Conservation (phyloP, 2,329 filamentous ascomycete species). For the Sclerotinia borealis region DNA sequence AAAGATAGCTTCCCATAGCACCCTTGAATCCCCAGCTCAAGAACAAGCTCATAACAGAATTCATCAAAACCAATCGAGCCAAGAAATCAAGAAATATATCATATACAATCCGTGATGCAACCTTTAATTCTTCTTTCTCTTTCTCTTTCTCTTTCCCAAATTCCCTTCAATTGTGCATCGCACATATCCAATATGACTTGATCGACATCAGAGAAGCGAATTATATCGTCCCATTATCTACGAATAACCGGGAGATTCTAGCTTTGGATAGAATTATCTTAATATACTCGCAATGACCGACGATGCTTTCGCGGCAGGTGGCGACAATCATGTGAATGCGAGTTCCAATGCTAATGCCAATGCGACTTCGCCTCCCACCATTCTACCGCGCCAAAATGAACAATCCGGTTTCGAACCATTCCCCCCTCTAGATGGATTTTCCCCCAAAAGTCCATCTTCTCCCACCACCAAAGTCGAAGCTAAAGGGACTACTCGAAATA, state of each 20-base stretch:
- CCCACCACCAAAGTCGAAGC: slow-evolving; percentile 9
- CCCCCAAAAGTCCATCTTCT: neutral
- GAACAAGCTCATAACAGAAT: neutral
- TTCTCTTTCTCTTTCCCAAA: neutral
- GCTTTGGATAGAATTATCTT: neutral
- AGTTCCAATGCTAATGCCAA: neutral
- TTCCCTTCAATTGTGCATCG: neutral
- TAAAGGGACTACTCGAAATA: slow-evolving; percentile 13
- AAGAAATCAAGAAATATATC: neutral
- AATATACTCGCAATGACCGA: neutral
- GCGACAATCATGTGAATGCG: neutral
- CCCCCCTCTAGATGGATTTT: slow-evolving; percentile 10
- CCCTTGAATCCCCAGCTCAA: neutral
- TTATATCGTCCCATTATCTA: neutral
- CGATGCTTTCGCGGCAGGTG: neutral
- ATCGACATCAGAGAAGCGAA: neutral
- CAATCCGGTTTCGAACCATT: slow-evolving; percentile 15
- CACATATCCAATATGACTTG: neutral
- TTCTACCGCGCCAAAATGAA: neutral
- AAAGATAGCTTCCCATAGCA: neutral
- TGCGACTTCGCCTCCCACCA: neutral
- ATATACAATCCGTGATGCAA: neutral
- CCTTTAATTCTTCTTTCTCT: neutral
- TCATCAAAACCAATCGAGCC: neutral
- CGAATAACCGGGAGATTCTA: neutral